Conservation (phyloP, 129 eudicot genomes). For the Daucus carota region DNA sequence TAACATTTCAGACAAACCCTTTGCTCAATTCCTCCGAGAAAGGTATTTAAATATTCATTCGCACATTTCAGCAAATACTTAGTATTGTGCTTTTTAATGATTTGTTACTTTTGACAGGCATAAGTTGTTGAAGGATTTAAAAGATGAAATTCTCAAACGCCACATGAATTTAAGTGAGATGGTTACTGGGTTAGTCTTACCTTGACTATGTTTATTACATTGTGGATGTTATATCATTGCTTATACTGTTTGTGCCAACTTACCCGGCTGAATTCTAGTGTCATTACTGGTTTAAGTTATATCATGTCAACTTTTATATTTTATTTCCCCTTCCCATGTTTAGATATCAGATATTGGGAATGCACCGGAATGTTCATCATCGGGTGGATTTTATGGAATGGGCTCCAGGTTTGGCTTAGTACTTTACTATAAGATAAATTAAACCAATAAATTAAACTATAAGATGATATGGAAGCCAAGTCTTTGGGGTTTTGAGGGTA, state of each 20-base stretch:
- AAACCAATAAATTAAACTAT: neutral
- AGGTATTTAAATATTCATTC: conserved; percentile 27
- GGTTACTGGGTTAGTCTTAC: conserved; percentile 75
- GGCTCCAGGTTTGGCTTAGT: conserved; percentile 81
- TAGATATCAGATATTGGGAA: conserved; percentile 76
- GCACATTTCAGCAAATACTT: too few relatives aligned
- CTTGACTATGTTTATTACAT: neutral
- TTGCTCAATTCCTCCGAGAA: conserved; percentile 85
- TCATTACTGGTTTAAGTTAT: neutral
- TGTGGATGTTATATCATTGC: neutral
- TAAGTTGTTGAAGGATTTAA: conserved; percentile 76
- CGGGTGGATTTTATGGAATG: conserved; percentile 95
- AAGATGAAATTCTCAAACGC: conserved; percentile 57
- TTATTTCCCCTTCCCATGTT: neutral
- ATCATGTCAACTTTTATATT: neutral
- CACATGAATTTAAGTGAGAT: conserved; percentile 56
- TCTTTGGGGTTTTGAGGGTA: neutral
- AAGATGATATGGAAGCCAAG: neutral
- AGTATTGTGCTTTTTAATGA: neutral
- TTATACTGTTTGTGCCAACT: neutral
- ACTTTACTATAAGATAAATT: neutral
- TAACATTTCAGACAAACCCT: conserved; percentile 63
- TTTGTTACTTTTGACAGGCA: conserved; percentile 38
- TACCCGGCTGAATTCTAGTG: neutral
- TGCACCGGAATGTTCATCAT: conserved; percentile 86